Base-by-base conservation (phyloP, 1,139 yeast genomes). In the Arxiozyma heterogenica region DNA sequence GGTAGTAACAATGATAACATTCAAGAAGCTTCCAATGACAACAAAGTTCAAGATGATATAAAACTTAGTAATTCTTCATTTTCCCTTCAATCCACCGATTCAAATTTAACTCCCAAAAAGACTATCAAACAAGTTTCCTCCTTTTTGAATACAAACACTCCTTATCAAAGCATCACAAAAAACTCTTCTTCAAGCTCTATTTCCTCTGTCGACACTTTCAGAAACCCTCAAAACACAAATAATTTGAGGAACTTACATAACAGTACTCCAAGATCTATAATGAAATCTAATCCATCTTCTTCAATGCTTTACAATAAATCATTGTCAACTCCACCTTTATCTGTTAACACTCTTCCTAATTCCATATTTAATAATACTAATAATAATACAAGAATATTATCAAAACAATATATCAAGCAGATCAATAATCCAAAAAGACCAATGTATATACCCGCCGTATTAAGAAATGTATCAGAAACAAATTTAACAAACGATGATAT, bases 391-490 rank as follows among this genome's bases (percentile, higher is more conserved):
- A 38, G 41, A 27, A 38, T 22, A 4, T n/a, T 38, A 39, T 39
- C 41, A 27, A 60, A 55, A 41, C 57, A 60, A 30, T 55, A 53
- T 44, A 57, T 73, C 17, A 73, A 81, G 63, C 89, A 84, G 60
- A 80, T 84, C 51, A 80, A 80, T 58, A 83, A 83, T 27, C 88
- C 89, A 55, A 80, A 90, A 64, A 84, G 86, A 62, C 97, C 97
- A 7, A 74, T 90, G 75, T 90, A 89, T 66, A 77, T 86, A 0
- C 97, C 98, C 0, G 96, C 96, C 0, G 98, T 90, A 7, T 74
- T 91, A 53, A 76, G 97, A 39, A 81, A 79, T 64, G 65, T 65
- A 5, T 74, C 80, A 0, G 71, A 66, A 54, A 72, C 77, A 1
- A 74, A 73, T 53, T 62, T 73, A 47, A 72, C 70, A 23, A 70